Evolutionary conservation across 805 yeast species (phyloP).

Genomic region (Kurtzmaniella fragi): DNA sequence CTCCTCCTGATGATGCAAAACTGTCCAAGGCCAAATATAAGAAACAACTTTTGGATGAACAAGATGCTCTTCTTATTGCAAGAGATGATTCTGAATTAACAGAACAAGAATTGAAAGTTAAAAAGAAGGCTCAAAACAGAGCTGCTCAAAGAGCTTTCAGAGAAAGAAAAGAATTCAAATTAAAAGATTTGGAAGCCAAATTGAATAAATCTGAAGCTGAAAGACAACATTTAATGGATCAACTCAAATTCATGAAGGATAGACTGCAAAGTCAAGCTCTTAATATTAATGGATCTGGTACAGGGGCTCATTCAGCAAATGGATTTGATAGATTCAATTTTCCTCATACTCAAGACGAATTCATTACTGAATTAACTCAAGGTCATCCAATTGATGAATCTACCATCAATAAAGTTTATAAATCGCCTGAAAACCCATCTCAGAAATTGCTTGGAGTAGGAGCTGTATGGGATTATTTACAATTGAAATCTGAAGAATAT

Average conservation of each 20-base stretch:
- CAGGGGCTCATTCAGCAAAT: constrained; percentile 1
- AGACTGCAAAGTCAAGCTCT: neutral
- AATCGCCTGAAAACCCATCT: constrained; percentile 33
- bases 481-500: constrained; percentile 40
- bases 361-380: constrained; percentile 23
- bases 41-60: constrained; percentile 26
- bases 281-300: no score
- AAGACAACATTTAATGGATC: constrained; percentile 39
- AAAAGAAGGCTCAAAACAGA: constrained; percentile 73
- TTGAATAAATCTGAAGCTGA: constrained; percentile 54
- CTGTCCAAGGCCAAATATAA: constrained; percentile 12
- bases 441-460: constrained; percentile 59
- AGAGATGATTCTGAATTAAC: constrained; percentile 33
- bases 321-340: constrained; percentile 20
- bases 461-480: constrained; percentile 80
- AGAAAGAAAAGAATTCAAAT: constrained; percentile 69
- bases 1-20: neutral
- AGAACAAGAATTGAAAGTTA: constrained; percentile 42
- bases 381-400: constrained; percentile 20
- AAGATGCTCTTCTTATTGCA: constrained; percentile 31
- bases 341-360: constrained; percentile 30
- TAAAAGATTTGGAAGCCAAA: constrained; percentile 62
- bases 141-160: constrained; percentile 87
- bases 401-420: constrained; percentile 26
- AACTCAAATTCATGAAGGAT: constrained; percentile 21